Conservation (phyloP, 2,329 filamentous ascomycete genomes). For the Xylariomycetidae sp. region DNA sequence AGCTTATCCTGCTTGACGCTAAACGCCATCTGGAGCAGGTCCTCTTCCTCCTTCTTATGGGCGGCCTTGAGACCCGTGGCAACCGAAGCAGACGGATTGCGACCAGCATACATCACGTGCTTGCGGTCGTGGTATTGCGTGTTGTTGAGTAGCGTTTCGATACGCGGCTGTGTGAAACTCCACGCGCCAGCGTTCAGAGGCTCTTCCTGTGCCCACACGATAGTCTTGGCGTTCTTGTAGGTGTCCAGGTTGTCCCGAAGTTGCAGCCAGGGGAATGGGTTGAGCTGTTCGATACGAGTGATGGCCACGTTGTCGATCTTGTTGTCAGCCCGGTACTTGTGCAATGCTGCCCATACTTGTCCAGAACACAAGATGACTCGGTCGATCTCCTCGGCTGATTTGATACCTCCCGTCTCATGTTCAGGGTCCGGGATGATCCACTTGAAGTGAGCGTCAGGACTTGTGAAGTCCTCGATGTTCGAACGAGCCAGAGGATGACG, state of each 20-base stretch:
- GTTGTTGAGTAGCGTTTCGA: conserved; percentile 92
- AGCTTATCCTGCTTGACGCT: conserved; percentile 63
- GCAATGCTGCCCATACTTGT: conserved; percentile 85
- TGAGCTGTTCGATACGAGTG: conserved; percentile 93
- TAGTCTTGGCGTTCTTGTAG: conserved; percentile 96
- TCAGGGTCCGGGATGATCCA: conserved; percentile 93
- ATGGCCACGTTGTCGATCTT: conserved; percentile 87
- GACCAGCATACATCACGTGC: conserved; percentile 95
- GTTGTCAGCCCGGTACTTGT: conserved; percentile 86
- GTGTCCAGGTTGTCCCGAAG: conserved; percentile 93
- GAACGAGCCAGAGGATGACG: conserved; percentile 92
- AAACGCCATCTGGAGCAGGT: conserved; percentile 66
- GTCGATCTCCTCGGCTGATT: conserved; percentile 78
- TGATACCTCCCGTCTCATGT: conserved; percentile 71
- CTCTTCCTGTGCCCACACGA: conserved; percentile 97
- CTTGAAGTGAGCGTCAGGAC: conserved; percentile 79
- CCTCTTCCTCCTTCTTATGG: conserved; percentile 90
- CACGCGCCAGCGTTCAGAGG: conserved; percentile 95
- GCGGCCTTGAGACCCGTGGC: conserved; percentile 86
- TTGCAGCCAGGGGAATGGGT: conserved; percentile 98
- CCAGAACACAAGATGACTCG: conserved; percentile 92
- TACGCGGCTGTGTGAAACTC: conserved; percentile 94
- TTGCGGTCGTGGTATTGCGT: conserved; percentile 90
- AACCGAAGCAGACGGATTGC: conserved; percentile 87
- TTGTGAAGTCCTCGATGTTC: conserved; percentile 82